phyloP scores from a whole-genome alignment of 352 stramenopile genomes.

The Globisporangium apiculatum region DNA sequence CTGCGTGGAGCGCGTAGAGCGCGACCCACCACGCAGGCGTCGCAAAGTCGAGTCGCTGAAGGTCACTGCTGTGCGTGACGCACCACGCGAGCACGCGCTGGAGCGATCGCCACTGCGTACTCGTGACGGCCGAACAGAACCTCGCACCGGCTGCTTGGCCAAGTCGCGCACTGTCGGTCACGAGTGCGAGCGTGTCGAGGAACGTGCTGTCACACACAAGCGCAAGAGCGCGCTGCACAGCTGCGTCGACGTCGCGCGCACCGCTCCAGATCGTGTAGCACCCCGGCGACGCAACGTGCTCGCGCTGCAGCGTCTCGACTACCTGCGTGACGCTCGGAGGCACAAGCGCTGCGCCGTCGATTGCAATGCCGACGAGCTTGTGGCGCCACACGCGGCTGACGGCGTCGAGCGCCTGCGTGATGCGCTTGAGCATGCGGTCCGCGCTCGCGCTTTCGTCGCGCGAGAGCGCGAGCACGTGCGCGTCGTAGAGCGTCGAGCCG shows the following conservation, averaged over 20 bases:
- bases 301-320: conserved; percentile 1
- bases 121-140: background rate
- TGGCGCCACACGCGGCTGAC: conserved; percentile 1
- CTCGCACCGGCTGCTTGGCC: background rate
- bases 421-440: conserved; percentile 2
- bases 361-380: conserved; percentile 9
- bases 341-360: conserved; percentile 1
- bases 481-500: conserved; percentile 4
- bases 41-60: conserved; percentile 1
- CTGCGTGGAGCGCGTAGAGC: conserved; percentile 5
- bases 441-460: background rate
- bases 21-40: conserved; percentile 6
- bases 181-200: background rate
- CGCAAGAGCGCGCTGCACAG: conserved; percentile 4
- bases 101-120: conserved; percentile 4
- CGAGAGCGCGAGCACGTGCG: conserved; percentile 2
- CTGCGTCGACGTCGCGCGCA: conserved; percentile 2
- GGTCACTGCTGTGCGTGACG: background rate
- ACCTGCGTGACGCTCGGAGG: background rate
- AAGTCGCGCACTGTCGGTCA: background rate
- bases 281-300: conserved; percentile 1
- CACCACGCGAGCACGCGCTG: conserved; percentile 1
- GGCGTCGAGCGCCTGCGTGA: conserved; percentile 1
- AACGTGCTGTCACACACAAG: conserved; percentile 6
- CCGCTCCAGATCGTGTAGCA: conserved; percentile 7